These are phyloP conservation scores for Zopfia rhizophila DNA, from an alignment of 2,329 filamentous ascomycete species.

Conservation along the genomic window DNA sequence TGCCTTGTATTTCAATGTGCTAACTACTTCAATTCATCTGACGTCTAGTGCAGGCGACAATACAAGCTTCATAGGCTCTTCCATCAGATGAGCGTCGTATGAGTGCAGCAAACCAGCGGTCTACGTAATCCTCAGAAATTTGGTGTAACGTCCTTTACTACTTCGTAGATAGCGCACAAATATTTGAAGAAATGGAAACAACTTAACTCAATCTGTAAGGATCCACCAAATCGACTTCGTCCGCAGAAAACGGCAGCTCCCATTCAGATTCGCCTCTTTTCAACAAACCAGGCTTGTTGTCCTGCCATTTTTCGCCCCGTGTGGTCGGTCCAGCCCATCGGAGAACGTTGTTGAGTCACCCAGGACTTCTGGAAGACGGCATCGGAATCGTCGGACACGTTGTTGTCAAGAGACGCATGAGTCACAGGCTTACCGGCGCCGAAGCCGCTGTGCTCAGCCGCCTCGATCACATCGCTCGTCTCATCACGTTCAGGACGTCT, in stretches of 20 bases:
- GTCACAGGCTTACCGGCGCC: conserved; percentile 30
- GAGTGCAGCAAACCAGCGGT: conserved; percentile 4
- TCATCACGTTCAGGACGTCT: conserved; percentile 10
- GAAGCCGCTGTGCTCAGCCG: conserved; percentile 22
- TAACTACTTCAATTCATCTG: no score
- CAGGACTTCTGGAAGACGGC: conserved; percentile 15
- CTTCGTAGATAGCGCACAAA: no score
- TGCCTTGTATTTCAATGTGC: no score
- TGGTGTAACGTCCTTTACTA: conserved; percentile 13
- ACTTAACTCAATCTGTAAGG: conserved; percentile 25
- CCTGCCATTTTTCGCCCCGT: conserved; percentile 15
- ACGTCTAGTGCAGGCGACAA: no score
- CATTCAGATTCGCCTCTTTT: conserved; percentile 17
- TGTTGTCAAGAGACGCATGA: conserved; percentile 37
- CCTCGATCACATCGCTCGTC: conserved; percentile 8
- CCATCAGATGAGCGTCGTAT: conserved; percentile 9
- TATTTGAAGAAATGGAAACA: conserved; percentile 1
- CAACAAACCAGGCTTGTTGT: conserved; percentile 22
- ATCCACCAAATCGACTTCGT: conserved; percentile 31
- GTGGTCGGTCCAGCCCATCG: conserved; percentile 25
- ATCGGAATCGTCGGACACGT: conserved; percentile 32
- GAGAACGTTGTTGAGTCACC: conserved; percentile 31
- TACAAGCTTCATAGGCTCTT: no score
- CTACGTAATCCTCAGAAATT: conserved; percentile 14
- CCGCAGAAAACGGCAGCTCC: conserved; percentile 15